Evolutionary conservation across 1,139 yeast genomes (phyloP).

Genomic region (Candida sojae): DNA sequence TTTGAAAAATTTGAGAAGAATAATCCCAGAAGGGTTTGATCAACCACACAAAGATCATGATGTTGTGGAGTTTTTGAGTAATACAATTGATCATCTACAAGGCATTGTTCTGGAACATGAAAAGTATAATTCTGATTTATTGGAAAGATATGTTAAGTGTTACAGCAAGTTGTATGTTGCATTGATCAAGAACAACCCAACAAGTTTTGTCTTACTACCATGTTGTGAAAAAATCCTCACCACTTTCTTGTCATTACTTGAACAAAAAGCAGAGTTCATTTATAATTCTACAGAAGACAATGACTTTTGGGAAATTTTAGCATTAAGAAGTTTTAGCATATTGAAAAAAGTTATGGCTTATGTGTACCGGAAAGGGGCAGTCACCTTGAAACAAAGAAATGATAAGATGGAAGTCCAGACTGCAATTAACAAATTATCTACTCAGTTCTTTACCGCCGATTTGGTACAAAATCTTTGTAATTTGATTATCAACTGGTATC

Average conservation of each 20-base stretch:
- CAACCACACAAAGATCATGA: constrained; percentile 62
- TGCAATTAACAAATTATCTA: constrained; percentile 54
- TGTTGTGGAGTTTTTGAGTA: constrained; percentile 59
- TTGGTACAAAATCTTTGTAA: constrained; percentile 62
- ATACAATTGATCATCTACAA: constrained; percentile 62
- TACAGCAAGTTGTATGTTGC: constrained; percentile 73
- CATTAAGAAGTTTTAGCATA: constrained; percentile 69
- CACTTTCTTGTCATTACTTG: constrained; percentile 58
- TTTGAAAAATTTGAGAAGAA: constrained; percentile 71
- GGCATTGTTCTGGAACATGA: constrained; percentile 57
- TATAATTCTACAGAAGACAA: constrained; percentile 55
- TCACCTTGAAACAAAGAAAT: constrained; percentile 61
- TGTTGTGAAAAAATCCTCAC: constrained; percentile 60
- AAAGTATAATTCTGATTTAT: constrained; percentile 51
- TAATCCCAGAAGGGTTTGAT: constrained; percentile 77
- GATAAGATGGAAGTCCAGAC: constrained; percentile 61
- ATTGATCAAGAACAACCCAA: constrained; percentile 59
- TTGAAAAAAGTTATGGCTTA: constrained; percentile 66
- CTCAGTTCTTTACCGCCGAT: constrained; percentile 58
- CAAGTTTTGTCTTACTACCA: constrained; percentile 71
- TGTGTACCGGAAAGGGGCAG: constrained; percentile 65
- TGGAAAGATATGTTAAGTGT: constrained; percentile 73
- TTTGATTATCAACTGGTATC: constrained; percentile 68
- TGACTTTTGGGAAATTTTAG: constrained; percentile 74
- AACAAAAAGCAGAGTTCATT: constrained; percentile 61